phyloP scores from a whole-genome alignment of 352 stramenopile genomes.

The Phytopythium cucurbitacearum region DNA sequence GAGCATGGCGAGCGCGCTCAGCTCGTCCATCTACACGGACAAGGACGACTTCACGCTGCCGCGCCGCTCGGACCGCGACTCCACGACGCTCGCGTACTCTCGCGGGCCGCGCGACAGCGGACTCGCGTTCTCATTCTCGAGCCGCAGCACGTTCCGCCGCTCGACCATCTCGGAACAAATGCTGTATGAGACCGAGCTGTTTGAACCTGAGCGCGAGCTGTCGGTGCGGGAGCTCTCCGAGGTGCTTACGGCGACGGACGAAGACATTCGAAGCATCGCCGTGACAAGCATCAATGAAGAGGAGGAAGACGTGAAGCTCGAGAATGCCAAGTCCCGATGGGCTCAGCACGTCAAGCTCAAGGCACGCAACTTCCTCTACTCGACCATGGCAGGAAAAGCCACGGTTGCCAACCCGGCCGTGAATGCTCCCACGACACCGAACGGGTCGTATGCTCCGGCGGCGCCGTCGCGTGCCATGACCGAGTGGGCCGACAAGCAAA shows the following conservation, averaged over 20 bases:
- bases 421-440: constrained; percentile 7
- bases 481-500: constrained; percentile 76
- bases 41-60: constrained; percentile 58
- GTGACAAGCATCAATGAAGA: constrained; percentile 86
- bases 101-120: constrained; percentile 22
- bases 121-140: constrained; percentile 67
- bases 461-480: constrained; percentile 40
- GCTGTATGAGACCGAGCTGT: constrained; percentile 78
- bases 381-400: constrained; percentile 34
- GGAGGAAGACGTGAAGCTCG: constrained; percentile 77
- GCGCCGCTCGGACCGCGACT: constrained; percentile 25
- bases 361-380: constrained; percentile 70
- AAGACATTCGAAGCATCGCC: constrained; percentile 62
- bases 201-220: constrained; percentile 76
- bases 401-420: background rate
- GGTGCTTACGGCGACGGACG: constrained; percentile 58
- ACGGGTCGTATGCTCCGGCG: background rate
- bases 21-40: constrained; percentile 69
- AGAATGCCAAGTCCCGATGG: constrained; percentile 81
- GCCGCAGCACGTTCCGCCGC: constrained; percentile 70
- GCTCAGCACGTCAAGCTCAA: constrained; percentile 85
- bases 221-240: constrained; percentile 71
- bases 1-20: constrained; percentile 72
- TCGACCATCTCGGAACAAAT: constrained; percentile 84
- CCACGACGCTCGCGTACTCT: constrained; percentile 22